These are phyloP conservation scores for Aspergillus texensis DNA, from an alignment of 2,329 filamentous ascomycete species.

Conservation along the genomic window DNA sequence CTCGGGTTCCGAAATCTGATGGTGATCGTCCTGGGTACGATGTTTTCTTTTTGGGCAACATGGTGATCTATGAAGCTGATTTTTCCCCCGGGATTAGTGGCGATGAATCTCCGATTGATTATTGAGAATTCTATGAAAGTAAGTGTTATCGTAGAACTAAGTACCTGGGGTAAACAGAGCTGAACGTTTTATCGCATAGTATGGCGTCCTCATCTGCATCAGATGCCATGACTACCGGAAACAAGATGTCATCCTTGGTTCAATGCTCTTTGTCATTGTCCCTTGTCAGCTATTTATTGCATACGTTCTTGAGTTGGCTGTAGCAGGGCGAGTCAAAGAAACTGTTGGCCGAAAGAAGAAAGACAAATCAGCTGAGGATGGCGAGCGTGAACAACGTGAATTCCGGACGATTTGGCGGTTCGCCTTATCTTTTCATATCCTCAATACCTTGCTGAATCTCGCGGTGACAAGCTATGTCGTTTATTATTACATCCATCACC, in stretches of 20 bases:
- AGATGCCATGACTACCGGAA: conserved; percentile 83
- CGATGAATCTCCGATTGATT: conserved; percentile 89
- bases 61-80: conserved; percentile 13
- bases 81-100: conserved; percentile 59
- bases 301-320: conserved; percentile 83
- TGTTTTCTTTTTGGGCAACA: background rate
- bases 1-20: conserved; percentile 94
- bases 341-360: conserved; percentile 63
- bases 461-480: conserved; percentile 80
- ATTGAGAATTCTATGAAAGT: conserved; percentile 97
- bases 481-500: conserved; percentile 90
- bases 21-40: conserved; percentile 82
- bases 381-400: conserved; percentile 60
- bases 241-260: conserved; percentile 74
- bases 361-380: conserved; percentile 57
- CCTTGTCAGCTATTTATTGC: conserved; percentile 89
- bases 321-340: conserved; percentile 75
- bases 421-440: conserved; percentile 76
- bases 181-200: conserved; percentile 54
- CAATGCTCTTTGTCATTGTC: conserved; percentile 80
- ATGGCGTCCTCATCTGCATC: conserved; percentile 91
- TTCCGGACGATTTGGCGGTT: conserved; percentile 79
- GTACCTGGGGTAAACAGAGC: background rate
- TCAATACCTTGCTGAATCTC: conserved; percentile 83
- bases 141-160: conserved; percentile 15